Evolutionary conservation across 352 stramenopile genomes (phyloP), one percentile per base, ranked within the genome.

Genomic region (Phytophthora cactorum): DNA sequence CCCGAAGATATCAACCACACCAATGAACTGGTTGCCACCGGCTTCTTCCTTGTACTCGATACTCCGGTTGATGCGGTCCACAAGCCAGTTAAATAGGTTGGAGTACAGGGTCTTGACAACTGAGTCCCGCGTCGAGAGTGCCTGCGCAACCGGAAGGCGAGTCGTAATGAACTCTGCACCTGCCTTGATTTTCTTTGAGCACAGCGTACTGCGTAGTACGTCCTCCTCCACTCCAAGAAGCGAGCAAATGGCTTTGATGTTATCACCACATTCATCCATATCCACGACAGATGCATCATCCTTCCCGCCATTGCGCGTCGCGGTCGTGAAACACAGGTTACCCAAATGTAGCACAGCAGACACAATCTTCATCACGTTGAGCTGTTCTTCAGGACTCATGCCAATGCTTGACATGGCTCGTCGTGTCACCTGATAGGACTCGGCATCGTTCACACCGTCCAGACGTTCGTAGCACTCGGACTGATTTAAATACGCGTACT

Each of bases 81-180:
- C 96, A 31, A 99, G 82, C 94, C 95, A 99, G 45, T 98, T 89
- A 75, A 97, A 97, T 57, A 97, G 59, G 52, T 93, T 91, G 5
- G 86, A 84, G 72, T 97, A 97, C 6, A 97, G 72, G 7, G 84
- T 95, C 64, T 96, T 96, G 25, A 90, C 88, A 22, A 97, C 75
- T 12, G 90, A 91, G 57, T 97, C 91, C 12, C 91, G 84, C 6
- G 89, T 95, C 14, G 79, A 86, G 2, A 84, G 53, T 0, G 90
- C 89, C 36, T 97, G 87, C 15, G 82, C 72, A 28, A 91, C 72
- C 7, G 81, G 72, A 17, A 96, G 58, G 5, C 75, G 74, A 31
- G 86, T 89, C 25, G 83, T 93, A 51, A 96, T 92, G 57, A 81
- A 93, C 60, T 96, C 88, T 0, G 74, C 71, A 7, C 88, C 88